A percentile compares a stretch with the other conserved stretches of the same genome.
phyloP scores from a whole-genome alignment of 768 basidiomycete species.

The Boletus vinaceobasis region DNA sequence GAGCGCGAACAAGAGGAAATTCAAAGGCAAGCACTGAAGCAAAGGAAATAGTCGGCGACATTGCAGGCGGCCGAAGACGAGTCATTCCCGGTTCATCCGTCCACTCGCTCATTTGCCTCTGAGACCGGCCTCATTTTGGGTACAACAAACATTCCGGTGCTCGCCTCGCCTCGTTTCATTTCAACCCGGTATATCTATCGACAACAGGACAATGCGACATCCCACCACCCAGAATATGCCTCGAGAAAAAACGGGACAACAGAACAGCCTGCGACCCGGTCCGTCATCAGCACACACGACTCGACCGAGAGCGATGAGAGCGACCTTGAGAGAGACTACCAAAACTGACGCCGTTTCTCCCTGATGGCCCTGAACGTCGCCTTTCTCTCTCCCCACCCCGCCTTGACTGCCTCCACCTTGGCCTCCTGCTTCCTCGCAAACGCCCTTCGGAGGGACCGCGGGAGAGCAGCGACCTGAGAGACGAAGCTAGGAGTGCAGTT shows the following conservation, averaged over 20 bases:
- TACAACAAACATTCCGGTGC: background rate
- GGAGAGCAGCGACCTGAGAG: constrained; percentile 58
- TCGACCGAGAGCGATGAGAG: background rate
- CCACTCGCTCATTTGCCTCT: background rate
- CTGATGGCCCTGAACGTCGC: constrained; percentile 57
- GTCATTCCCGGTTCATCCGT: background rate
- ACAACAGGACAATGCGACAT: background rate
- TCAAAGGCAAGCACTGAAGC: background rate
- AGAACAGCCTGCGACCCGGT: background rate
- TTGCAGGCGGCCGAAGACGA: background rate
- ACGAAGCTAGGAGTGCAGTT: constrained; percentile 69
- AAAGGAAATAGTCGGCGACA: background rate
- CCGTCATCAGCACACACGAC: background rate
- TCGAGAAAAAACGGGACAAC: background rate
- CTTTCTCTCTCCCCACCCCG: constrained; percentile 71
- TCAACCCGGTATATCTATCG: background rate
- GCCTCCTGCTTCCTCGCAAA: constrained; percentile 43
- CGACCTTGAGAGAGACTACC: constrained; percentile 44
- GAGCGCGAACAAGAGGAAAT: no score
- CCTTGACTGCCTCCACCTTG: constrained; percentile 45
- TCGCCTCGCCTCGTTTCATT: background rate
- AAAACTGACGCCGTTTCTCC: constrained; percentile 65
- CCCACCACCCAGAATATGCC: background rate
- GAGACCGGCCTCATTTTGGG: background rate
- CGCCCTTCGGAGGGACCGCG: constrained; percentile 44